phyloP scores from a whole-genome alignment of 2,329 filamentous ascomycete genomes.

The Venturia effusa region DNA sequence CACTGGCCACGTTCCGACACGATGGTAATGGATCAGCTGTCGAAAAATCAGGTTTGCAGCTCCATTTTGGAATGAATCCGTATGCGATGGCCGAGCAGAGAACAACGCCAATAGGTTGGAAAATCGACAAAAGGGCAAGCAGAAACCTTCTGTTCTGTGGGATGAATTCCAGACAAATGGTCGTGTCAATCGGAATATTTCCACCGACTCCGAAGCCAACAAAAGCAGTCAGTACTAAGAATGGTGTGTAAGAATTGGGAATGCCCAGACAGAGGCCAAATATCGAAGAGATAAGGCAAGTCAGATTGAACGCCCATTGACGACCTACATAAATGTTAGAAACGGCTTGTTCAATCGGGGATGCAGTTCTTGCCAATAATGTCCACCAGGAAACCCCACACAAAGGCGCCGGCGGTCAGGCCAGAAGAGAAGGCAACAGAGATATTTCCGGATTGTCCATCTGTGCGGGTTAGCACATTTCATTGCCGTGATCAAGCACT shows the following conservation, averaged over 20 bases:
- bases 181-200: slow-evolving; percentile 41
- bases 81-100: slow-evolving; percentile 50
- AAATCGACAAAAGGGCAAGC: slow-evolving; percentile 45
- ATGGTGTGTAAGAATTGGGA: slow-evolving; percentile 39
- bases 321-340: slow-evolving; percentile 24
- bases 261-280: slow-evolving; percentile 60
- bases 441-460: slow-evolving; percentile 38
- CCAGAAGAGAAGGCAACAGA: slow-evolving; percentile 44
- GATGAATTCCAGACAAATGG: slow-evolving; percentile 44
- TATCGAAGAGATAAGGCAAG: slow-evolving; percentile 59
- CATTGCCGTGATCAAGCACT: slow-evolving; percentile 52
- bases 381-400: slow-evolving; percentile 71
- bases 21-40: slow-evolving; percentile 33
- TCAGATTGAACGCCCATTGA: slow-evolving; percentile 66
- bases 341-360: background rate
- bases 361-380: slow-evolving; percentile 46
- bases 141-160: slow-evolving; percentile 42
- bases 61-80: slow-evolving; percentile 57
- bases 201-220: slow-evolving; percentile 65
- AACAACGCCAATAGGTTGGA: slow-evolving; percentile 28
- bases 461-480: slow-evolving; percentile 12
- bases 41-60: slow-evolving; percentile 44
- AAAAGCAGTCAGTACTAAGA: slow-evolving; percentile 57
- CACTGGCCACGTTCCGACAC: slow-evolving; percentile 27
- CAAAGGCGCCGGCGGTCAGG: slow-evolving; percentile 35